Conservation (phyloP, 331 rosid species). For the Rhamnella rubrinervis region DNA sequence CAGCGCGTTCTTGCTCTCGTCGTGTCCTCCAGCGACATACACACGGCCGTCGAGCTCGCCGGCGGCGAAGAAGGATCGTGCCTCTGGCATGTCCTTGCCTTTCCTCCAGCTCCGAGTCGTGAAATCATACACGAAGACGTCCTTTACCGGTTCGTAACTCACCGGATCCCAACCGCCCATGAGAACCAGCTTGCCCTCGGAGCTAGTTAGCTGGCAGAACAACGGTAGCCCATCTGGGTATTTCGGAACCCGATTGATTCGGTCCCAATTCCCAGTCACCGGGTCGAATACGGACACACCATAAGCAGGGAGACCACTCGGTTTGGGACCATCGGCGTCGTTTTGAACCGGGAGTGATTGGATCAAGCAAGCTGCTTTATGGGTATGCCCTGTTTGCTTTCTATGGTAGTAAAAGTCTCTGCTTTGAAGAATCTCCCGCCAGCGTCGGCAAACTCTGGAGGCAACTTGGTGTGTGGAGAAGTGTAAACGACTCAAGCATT, state of each 20-base stretch:
- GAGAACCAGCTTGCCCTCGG: constrained; percentile 58
- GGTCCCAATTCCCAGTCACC: constrained; percentile 41
- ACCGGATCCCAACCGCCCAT: constrained; percentile 92
- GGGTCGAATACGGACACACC: constrained; percentile 63
- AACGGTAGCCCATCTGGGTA: constrained; percentile 58
- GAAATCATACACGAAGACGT: constrained; percentile 69
- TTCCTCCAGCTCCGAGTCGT: constrained; percentile 42
- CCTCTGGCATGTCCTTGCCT: constrained; percentile 71
- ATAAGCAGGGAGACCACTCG: constrained; percentile 30
- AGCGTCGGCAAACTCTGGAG: constrained; percentile 57
- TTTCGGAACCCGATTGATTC: constrained; percentile 55
- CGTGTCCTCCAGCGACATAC: constrained; percentile 80
- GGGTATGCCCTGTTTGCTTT: constrained; percentile 49
- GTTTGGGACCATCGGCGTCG: constrained; percentile 15
- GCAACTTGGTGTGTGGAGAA: constrained; percentile 54
- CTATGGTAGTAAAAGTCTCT: constrained; percentile 50
- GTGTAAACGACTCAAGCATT: constrained; percentile 66
- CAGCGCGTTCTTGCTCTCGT: constrained; percentile 72
- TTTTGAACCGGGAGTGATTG: constrained; percentile 43
- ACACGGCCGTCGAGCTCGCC: constrained; percentile 47
- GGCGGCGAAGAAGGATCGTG: constrained; percentile 65
- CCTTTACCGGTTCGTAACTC: constrained; percentile 50
- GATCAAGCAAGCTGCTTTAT: constrained; percentile 48
- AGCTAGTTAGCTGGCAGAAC: constrained; percentile 60
- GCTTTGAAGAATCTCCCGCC: constrained; percentile 54